These are phyloP conservation scores for Nannochloris sp. DNA, from an alignment of 139 green algal species.

Conservation along the genomic window DNA sequence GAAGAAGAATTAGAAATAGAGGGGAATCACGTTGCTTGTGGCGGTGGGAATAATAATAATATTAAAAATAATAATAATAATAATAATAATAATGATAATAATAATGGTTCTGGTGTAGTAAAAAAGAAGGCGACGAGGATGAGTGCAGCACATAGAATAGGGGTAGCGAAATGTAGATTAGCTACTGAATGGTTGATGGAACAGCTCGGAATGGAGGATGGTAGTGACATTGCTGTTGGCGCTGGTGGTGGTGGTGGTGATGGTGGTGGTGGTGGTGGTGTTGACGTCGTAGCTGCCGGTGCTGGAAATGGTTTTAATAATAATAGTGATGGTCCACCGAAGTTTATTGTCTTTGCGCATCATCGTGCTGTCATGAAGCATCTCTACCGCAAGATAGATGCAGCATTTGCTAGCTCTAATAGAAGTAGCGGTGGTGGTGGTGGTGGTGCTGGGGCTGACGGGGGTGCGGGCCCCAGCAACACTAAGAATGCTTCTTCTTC, in stretches of 20 bases:
- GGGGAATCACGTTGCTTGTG: no score
- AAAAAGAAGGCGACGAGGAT: not conserved
- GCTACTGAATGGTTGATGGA: conserved; percentile 66
- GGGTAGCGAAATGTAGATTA: conserved; percentile 68
- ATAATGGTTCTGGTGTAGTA: no score
- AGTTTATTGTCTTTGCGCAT: conserved; percentile 94
- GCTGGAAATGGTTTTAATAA: not conserved
- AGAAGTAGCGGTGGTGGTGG: not conserved
- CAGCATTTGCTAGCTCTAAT: not conserved
- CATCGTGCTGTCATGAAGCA: conserved; percentile 50
- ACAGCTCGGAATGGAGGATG: conserved; percentile 32
- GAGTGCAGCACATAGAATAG: conserved; percentile 38
- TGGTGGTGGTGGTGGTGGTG: not conserved
- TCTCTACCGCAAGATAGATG: conserved; percentile 60
- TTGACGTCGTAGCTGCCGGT: not conserved
- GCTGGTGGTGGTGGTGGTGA: not conserved
- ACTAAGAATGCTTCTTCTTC: no score
- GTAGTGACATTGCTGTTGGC: not conserved
- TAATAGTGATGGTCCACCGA: conserved; percentile 29
- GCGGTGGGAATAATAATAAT: no score
- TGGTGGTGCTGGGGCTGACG: not conserved
- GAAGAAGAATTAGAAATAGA: conserved; percentile 3
- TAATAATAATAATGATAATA: no score
- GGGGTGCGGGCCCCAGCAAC: not conserved
- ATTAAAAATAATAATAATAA: no score